Evolutionary conservation across 371 early-diverging fungal genomes (phyloP), one percentile per base, ranked within the genome.

Genomic region (Rhizopus arrhizus): DNA sequence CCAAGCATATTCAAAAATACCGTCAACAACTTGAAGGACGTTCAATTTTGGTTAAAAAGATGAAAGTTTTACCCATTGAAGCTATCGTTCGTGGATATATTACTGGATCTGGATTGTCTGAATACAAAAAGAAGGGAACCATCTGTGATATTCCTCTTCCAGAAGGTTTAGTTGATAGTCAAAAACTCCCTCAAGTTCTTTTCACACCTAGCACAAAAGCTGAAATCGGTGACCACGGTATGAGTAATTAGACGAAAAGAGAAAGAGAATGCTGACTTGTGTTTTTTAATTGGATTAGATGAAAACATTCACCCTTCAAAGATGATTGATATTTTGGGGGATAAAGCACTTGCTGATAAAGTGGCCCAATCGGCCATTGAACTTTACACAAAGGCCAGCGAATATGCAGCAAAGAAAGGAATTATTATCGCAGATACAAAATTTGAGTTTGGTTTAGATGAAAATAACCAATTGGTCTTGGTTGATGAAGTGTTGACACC

Each of bases 341-440:
- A 83, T 57, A 81, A 73, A 42, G 68, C 61, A 40, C 61, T 78
- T 54, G 81, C 81, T 22, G 69, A 74, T 15, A 56, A 77, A 22
- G 65, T 81, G 36, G 62, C 71, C 3, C 42, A 68, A 38, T 66
- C 76, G 22, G 78, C 82, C 28, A 53, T 84, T 47, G 66, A 54
- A 31, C 53, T 84, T 43, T 84, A 82, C 46, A 70, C 70, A 32
- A 80, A 80, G 47, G 82, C 80, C 7, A 85, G 90, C 49, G 88
- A 91, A 51, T 95, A 91, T 62, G 98, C 98, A 10, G 65, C 76
- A 4, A 69, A 75, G 38, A 88, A 83, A 67, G 97, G 97, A 35
- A 96, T 97, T 61, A 94, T 98, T 57, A 95, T 98, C 78, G 99
- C 99, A 10, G 99, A 98, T 67, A 98, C 99, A 51, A 98, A 98